Conservation (phyloP, 148 eudicot genomes). For the Dysphania ambrosioides region DNA sequence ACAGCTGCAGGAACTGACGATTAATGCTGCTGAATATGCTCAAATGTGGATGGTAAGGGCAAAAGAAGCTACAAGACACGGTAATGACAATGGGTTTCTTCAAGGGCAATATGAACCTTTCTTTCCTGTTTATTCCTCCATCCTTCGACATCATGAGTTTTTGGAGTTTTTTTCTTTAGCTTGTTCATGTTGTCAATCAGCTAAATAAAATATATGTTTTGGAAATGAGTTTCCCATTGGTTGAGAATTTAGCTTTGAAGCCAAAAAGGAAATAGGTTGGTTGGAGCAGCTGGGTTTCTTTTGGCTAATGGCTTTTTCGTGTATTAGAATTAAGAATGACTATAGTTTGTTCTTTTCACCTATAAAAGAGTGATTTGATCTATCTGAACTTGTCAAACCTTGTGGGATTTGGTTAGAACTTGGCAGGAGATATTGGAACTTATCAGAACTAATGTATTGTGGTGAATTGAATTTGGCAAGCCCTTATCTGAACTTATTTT, state of each 20-base stretch:
- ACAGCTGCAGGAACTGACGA: constrained; percentile 57
- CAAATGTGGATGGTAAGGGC: constrained; percentile 59
- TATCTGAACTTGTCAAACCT: too few species aligned
- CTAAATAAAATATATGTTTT: neutral
- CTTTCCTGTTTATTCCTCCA: neutral
- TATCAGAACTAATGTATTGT: neutral
- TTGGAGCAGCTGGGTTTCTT: neutral
- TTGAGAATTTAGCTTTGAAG: neutral
- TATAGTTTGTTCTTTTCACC: neutral
- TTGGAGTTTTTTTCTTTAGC: neutral
- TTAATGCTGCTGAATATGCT: constrained; percentile 59
- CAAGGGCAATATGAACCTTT: neutral
- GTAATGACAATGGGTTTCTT: constrained; percentile 29
- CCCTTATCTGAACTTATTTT: too few species aligned
- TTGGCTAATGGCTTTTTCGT: neutral
- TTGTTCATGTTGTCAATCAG: too few species aligned
- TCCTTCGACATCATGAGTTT: too few species aligned
- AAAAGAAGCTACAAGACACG: constrained; percentile 67
- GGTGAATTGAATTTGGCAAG: neutral
- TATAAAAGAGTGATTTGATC: too few species aligned
- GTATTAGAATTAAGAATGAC: neutral
- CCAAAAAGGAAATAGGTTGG: neutral
- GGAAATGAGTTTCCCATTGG: neutral
- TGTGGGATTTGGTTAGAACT: neutral
- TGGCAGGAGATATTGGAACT: neutral